phyloP scores from a whole-genome alignment of 305 asterid species.

The Fraxinus albicans region DNA sequence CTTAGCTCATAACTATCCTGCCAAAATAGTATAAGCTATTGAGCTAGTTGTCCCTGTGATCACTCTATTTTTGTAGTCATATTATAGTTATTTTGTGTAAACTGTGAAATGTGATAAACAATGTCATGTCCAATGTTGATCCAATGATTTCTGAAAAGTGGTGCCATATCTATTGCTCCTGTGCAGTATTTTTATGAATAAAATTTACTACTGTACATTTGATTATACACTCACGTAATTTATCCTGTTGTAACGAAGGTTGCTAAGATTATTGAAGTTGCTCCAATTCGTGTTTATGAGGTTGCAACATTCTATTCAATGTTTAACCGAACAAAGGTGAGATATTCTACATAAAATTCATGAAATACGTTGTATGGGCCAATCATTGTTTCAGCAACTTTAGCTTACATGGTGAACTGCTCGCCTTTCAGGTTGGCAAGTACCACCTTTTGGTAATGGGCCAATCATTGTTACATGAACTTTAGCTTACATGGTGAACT shows the following conservation, averaged over 20 bases:
- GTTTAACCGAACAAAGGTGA: slow-evolving; percentile 93
- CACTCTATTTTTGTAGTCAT: not conserved
- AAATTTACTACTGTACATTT: not conserved
- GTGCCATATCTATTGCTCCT: slow-evolving; percentile 13
- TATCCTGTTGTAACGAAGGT: slow-evolving; percentile 44
- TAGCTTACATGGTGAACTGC: slow-evolving; percentile 22
- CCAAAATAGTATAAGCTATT: not conserved
- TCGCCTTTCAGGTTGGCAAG: slow-evolving; percentile 61
- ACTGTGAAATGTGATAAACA: not conserved
- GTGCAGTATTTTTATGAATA: not conserved
- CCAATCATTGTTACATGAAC: not conserved
- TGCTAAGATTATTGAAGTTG: slow-evolving; percentile 86
- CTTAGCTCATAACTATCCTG: not conserved
- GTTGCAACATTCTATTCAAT: slow-evolving; percentile 97
- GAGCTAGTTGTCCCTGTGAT: not conserved
- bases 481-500: slow-evolving; percentile 23
- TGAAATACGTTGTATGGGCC: slow-evolving; percentile 11
- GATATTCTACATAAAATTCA: slow-evolving; percentile 17
- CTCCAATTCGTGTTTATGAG: slow-evolving; percentile 98
- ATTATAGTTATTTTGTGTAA: not conserved
- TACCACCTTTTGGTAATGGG: slow-evolving; percentile 38
- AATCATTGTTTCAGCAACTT: not conserved
- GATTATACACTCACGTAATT: slow-evolving; percentile 1
- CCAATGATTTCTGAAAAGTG: slow-evolving; percentile 3
- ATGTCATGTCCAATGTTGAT: not conserved